Evolutionary conservation across 164 flowering plant species (phyloP), one percentile per base, ranked within the genome.

Genomic region (Tetracentron sinense): DNA sequence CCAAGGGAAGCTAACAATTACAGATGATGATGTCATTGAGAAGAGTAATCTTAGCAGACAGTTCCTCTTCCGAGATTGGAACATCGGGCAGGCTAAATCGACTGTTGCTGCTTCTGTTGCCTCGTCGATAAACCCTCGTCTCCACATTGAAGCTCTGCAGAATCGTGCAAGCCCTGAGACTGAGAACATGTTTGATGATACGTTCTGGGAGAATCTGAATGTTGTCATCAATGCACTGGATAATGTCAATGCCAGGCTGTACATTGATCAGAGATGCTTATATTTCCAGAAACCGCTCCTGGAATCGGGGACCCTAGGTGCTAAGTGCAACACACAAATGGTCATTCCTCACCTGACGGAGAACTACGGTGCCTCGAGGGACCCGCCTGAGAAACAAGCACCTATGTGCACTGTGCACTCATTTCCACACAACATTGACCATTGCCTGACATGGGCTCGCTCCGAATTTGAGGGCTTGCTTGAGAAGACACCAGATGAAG

Each of bases 401-500:
- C 95, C 97, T 8, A 90, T 90, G 97, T 90, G 97, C 73, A 90
- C 97, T 5, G 89, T 90, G 46, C 95, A 90, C 63, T 90, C 97
- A 12, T 90, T 90, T 63, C 97, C 97, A 0, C 97, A 90, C 77
- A 90, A 90, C 69, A 90, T 88, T 65, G 97, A 90, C 68, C 95
- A 90, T 66, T 90, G 97, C 74, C 74, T 90, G 66, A 90, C 95
- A 21, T 90, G 97, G 97, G 97, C 97, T 52, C 82, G 95, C 29
- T 90, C 95, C 11, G 97, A 88, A 70, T 90, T 90, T 71, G 97
- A 90, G 77, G 95, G 97, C 25, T 74, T 88, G 78, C 86, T 90
- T 46, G 97, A 88, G 82, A 90, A 90, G 75, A 90, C 95, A 56
- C 97, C 97, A 17, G 77, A 91, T 58, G 97, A 88, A 75, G 97